Conservation (phyloP, 2,329 filamentous ascomycete genomes). For the Alternaria arborescens region DNA sequence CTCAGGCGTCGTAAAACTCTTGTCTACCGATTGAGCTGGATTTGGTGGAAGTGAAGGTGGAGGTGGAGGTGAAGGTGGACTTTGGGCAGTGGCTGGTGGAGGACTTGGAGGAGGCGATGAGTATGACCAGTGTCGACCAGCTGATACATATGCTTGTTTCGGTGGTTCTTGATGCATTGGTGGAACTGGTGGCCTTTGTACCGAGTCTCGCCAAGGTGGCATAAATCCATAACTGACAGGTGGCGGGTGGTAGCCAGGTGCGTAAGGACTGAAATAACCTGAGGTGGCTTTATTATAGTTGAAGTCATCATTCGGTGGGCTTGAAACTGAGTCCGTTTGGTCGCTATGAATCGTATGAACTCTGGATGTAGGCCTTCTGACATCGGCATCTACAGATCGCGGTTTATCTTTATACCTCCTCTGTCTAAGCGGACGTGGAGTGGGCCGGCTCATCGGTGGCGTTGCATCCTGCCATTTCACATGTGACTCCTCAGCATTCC, state of each 20-base stretch:
- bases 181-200: neutral
- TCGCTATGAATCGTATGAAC: neutral
- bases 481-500: neutral
- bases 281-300: neutral
- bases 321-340: neutral
- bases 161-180: neutral
- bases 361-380: neutral
- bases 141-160: neutral
- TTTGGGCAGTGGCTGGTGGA: neutral
- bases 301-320: neutral
- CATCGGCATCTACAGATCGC: neutral
- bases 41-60: no score
- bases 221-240: neutral
- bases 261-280: neutral
- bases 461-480: neutral
- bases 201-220: neutral
- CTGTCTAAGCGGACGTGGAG: neutral
- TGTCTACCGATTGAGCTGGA: no score
- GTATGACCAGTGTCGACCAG: neutral
- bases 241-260: neutral
- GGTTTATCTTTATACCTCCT: neutral
- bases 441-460: neutral
- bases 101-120: neutral
- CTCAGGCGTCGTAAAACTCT: neutral
- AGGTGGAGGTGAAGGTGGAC: neutral